phyloP scores from a whole-genome alignment of 331 rosid species.

The Pyrus hybrid region DNA sequence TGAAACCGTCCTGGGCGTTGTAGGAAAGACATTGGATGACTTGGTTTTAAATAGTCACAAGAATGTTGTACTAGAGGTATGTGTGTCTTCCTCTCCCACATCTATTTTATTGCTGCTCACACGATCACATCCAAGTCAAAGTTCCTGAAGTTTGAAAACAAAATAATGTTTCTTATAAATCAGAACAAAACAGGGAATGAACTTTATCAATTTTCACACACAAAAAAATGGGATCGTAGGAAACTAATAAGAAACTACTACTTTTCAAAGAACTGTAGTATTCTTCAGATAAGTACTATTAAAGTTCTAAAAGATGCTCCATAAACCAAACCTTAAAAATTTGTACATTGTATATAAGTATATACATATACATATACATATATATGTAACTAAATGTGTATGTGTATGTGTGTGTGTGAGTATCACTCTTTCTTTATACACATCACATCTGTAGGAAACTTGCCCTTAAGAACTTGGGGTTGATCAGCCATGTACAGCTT shows the following conservation, averaged over 20 bases:
- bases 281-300: background rate
- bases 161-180: background rate
- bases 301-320: background rate
- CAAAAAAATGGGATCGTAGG: too few relatives aligned
- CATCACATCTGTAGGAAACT: background rate
- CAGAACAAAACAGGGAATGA: background rate
- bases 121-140: background rate
- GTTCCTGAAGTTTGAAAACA: background rate
- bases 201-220: background rate
- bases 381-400: too few relatives aligned
- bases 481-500: background rate
- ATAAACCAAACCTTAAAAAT: background rate
- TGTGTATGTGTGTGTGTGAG: background rate
- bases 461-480: background rate
- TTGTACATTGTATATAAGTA: background rate
- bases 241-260: background rate
- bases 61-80: slow-evolving; percentile 83
- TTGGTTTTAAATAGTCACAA: slow-evolving; percentile 55
- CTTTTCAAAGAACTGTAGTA: background rate
- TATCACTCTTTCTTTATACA: background rate
- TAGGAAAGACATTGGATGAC: slow-evolving; percentile 69
- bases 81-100: slow-evolving; percentile 14
- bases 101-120: background rate
- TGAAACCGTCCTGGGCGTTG: slow-evolving; percentile 47
- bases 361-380: background rate